Base-by-base conservation (phyloP, 1,284 basidiomycete species). In the Malassezia brasiliensis region DNA sequence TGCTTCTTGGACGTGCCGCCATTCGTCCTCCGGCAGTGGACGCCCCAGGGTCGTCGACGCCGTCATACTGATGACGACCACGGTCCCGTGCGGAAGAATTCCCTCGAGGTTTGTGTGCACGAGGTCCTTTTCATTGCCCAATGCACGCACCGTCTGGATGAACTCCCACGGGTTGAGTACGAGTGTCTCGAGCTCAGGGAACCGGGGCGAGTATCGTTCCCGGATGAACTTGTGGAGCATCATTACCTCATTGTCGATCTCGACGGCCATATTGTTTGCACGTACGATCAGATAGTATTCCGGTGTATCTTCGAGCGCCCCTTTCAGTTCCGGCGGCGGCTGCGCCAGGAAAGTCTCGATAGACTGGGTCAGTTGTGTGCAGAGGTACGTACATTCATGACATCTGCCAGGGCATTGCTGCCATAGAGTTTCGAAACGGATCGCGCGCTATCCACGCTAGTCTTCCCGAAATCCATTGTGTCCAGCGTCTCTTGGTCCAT, bases 221-320 rank as follows among this genome's bases (percentile, higher is more conserved):
- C 94, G 85, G 69, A 98, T 94, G 79, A 96, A 98, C 85, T 98
- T 98, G 79, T 99, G 90, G 1, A 96, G 91, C 25, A 98, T 80
- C 56, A 98, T 80, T 55, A 96, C 88, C 76, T 98, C 94, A 68
- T 99, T 98, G 77, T 99, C 94, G 1, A 98, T 85, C 67, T 99
- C 94, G 17, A 99, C 94, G 1, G 90, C 90, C 57, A 96, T 79
- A 77, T 98, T 99, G 79, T 99, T 99, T 12, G 93, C 89, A 64
- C 88, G 84, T 2, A 99, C 94, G 67, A 98, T 96, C 56, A 98
- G 80, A 59, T 85, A 84, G 77, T 99, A 99, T 76, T 99, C 94
- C 0, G 89, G 88, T 72, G 93, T 91, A 61, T 91, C 82, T 75
- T 91, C 89, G 0, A 89, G 83, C 12, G 88, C 87, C 37, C 76